Base-by-base conservation (phyloP, 2,329 filamentous ascomycete genomes). In the Cladosporium velox region DNA sequence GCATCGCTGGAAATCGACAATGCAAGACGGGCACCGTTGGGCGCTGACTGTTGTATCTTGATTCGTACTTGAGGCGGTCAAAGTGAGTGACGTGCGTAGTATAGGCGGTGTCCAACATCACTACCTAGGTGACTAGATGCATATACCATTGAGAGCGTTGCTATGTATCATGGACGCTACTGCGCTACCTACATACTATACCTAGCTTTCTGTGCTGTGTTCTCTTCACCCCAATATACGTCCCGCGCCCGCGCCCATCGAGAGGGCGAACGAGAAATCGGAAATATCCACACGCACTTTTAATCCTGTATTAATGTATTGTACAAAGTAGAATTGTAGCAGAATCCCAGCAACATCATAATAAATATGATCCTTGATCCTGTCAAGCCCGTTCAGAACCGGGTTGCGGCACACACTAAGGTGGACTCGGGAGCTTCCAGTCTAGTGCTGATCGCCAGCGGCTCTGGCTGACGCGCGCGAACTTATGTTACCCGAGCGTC, bases 1-100 rank as follows among this genome's bases (percentile, higher is more conserved):
- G 14, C 41, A 5, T 21, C 28, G 52, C 52, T 55, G 28, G 30
- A 57, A 49, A 55, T n/a, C 61, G 49, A 67, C 57, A 61, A 74
- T 73, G 73, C 52, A 55, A 34, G 52, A 55, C 28, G 26, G 1
- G 7, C 11, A 6, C 15, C 32, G 18, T 34, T 34, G 52, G 28
- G 52, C 52, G 52, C 52, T 55, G 52, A 47, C 41, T 47, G n/a
- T 47, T 21, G 41, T 47, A 8, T 47, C 41, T 4, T 30, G 24
- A 30, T 6, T 4, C 6, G 41, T 47, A 47, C 1, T 24, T 12
- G 41, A 47, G 41, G 41, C 41, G 41, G 41, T 47, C 41, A 47
- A 24, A 8, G 41, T 47, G n/a, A 12, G 21, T 47, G n/a, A 47
- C 41, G 41, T 12, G 6, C 6, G 41, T 47, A n/a, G n/a, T 47